These are phyloP conservation scores for Stephania cephalantha DNA, from an alignment of 164 flowering plant species.

Conservation along the genomic window DNA sequence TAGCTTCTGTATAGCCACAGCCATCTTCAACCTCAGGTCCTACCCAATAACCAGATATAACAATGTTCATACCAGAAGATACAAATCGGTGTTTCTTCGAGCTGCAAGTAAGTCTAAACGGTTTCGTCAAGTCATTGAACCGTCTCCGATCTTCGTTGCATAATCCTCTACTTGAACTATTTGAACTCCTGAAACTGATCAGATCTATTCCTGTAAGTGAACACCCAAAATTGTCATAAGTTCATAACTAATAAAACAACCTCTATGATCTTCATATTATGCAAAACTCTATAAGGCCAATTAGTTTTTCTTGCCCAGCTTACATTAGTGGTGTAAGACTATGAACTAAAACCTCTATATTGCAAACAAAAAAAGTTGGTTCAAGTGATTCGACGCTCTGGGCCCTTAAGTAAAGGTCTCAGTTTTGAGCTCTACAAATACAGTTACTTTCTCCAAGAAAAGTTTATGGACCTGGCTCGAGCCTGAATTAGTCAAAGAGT, in stretches of 20 bases:
- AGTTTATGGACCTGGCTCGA: too few relatives aligned
- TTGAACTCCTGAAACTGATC: constrained; percentile 3
- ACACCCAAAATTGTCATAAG: constrained; percentile 1
- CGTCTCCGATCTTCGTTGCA: constrained; percentile 12
- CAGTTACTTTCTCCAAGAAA: too few relatives aligned
- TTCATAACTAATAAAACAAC: background rate
- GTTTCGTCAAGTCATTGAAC: constrained; percentile 5
- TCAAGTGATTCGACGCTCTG: too few relatives aligned
- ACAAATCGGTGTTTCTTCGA: constrained; percentile 20
- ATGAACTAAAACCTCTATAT: too few relatives aligned
- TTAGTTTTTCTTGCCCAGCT: background rate
- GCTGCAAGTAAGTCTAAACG: constrained; percentile 12
- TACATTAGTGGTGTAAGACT: too few relatives aligned
- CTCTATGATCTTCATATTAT: background rate
- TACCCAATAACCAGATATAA: constrained; percentile 73
- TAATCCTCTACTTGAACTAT: constrained; percentile 15
- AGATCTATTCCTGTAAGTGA: constrained; percentile 29
- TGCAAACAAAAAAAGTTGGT: too few relatives aligned
- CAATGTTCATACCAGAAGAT: constrained; percentile 18
- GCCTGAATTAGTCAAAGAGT: too few relatives aligned
- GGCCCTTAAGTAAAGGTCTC: too few relatives aligned
- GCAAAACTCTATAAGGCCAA: background rate
- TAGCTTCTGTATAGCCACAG: constrained; percentile 77
- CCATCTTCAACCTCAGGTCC: constrained; percentile 90
- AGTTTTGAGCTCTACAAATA: too few relatives aligned